These are phyloP conservation scores for Pinus tabuliformis DNA, from an alignment of 75 land plant genomes.

Conservation along the genomic window DNA sequence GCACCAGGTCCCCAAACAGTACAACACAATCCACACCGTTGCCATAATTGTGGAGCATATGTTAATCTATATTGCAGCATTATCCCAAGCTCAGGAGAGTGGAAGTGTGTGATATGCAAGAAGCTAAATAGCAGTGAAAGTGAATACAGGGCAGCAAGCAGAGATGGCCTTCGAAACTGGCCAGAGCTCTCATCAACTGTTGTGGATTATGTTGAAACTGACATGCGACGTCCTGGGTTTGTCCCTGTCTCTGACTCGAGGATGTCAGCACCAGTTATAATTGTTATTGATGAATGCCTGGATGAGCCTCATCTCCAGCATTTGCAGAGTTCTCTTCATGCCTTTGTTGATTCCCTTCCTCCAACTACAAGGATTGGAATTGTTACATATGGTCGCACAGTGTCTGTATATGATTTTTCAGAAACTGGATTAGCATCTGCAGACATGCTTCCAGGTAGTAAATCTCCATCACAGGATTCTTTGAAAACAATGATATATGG, in stretches of 20 bases:
- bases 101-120: slow-evolving; percentile 90
- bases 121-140: slow-evolving; percentile 84
- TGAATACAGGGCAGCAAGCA: slow-evolving; percentile 72
- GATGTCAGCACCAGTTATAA: slow-evolving; percentile 80
- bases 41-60: slow-evolving; percentile 93
- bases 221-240: slow-evolving; percentile 69
- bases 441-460: slow-evolving; percentile 89
- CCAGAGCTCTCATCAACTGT: slow-evolving; percentile 75
- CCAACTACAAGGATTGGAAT: slow-evolving; percentile 80
- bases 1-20: slow-evolving; percentile 68
- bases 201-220: slow-evolving; percentile 88
- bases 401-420: slow-evolving; percentile 94
- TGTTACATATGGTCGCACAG: slow-evolving; percentile 83
- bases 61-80: slow-evolving; percentile 75
- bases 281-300: slow-evolving; percentile 88
- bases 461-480: slow-evolving; percentile 66
- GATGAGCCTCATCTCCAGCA: slow-evolving; percentile 93
- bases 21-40: slow-evolving; percentile 75
- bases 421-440: slow-evolving; percentile 89
- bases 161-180: slow-evolving; percentile 66
- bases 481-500: slow-evolving; percentile 88
- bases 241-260: slow-evolving; percentile 84
- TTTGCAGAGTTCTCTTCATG: slow-evolving; percentile 93
- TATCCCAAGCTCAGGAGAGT: slow-evolving; percentile 68
- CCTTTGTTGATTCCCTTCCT: slow-evolving; percentile 88